Evolutionary conservation across 2,329 filamentous ascomycete species (phyloP), one percentile per base, ranked within the genome.

Genomic region (Beauveria bassiana): DNA sequence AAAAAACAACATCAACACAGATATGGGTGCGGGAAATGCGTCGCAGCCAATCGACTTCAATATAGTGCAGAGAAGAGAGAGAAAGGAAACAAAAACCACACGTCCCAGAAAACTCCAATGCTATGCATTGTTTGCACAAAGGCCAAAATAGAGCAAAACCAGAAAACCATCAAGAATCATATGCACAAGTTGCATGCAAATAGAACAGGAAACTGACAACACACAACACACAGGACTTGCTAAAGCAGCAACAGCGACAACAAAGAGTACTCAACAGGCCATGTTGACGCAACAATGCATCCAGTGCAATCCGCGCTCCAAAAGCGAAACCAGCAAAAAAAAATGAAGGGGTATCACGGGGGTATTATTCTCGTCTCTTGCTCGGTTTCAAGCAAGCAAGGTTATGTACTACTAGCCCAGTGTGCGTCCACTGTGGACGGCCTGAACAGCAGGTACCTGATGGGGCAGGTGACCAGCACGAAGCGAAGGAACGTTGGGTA

Each of bases 371-470:
- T 55, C 59, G 34, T 31, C 26, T 26, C 24, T 49, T 61, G 43
- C 52, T 50, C 6, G 50, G 5, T 56, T 50, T 56, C 52, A 55
- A 50, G 52, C 51, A 61, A 56, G 52, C 24, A 61, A 34, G 14
- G 34, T 16, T 26, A 8, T 65, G 61, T 64, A 62, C 38, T 53
- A 63, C 65, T 70, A 83, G 42, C 79, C 80, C 62, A 83, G 70
- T 3, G 79, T 79, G 54, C 81, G 78, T 46, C 81, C 81, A 66
- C 78, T 83, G 64, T 81, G 79, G 43, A 85, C 80, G 34, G 80
- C 75, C 66, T 80, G 80, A 45, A 79, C 67, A 38, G 73, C 65
- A 54, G 70, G 64, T 24, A 70, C 63, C 64, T 73, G 70, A 49
- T 70, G 70, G 49, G 70, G 65, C 16, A 69, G 61, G 61, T 74